A percentile compares a stretch with the other conserved stretches of the same genome.
Evolutionary conservation across 257 asterid species (phyloP).

Genomic region (Solanum lycopersicoides): DNA sequence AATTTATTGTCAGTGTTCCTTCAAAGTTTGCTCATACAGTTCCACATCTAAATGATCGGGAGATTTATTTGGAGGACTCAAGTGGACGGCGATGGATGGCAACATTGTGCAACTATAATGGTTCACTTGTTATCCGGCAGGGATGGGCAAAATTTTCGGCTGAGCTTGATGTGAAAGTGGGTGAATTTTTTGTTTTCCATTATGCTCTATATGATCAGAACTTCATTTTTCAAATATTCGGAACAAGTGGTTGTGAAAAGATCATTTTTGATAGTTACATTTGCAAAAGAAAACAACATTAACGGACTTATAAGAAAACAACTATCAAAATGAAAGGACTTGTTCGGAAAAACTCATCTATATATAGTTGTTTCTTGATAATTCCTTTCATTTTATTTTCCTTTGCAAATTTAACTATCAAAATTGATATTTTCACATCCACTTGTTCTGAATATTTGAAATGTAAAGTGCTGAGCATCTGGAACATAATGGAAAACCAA

Average conservation of each 20-base stretch:
- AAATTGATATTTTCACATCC: not conserved
- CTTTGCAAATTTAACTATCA: not conserved
- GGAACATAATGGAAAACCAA: not conserved
- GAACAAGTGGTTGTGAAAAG: not conserved
- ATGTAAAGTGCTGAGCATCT: not conserved
- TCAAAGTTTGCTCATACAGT: not conserved
- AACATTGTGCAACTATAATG: not conserved
- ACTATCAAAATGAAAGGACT: not conserved
- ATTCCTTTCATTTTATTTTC: not conserved
- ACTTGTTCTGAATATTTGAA: not conserved
- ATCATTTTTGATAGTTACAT: not conserved
- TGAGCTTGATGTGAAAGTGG: not conserved
- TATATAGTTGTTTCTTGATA: not conserved
- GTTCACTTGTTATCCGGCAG: not conserved
- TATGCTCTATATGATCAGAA: accelerated
- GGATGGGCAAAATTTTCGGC: not conserved
- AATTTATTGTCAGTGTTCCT: not conserved
- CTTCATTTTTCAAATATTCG: not conserved
- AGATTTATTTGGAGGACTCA: not conserved
- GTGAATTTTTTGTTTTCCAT: not conserved
- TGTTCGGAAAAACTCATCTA: not conserved
- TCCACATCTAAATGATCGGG: not conserved
- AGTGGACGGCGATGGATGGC: not conserved
- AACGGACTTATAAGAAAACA: not conserved
- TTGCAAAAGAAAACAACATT: not conserved